phyloP scores from a whole-genome alignment of 768 basidiomycete species.

The Psilocybe tampanensis region DNA sequence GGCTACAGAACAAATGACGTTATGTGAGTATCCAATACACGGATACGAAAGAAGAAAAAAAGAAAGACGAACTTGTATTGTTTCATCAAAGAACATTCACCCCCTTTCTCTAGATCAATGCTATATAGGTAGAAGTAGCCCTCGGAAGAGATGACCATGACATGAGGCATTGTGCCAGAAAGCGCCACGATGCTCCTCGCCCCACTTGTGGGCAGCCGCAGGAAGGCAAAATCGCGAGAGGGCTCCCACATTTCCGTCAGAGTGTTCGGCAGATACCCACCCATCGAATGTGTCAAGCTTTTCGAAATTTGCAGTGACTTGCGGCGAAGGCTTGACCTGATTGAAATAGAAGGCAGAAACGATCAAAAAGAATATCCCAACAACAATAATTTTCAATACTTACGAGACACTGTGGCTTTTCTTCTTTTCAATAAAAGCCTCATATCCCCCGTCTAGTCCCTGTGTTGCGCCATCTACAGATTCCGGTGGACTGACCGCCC shows the following conservation, averaged over 20 bases:
- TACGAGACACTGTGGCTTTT: constrained; percentile 63
- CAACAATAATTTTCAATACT: too few species aligned
- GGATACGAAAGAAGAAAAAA: neutral
- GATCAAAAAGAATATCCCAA: too few species aligned
- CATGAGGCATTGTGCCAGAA: constrained; percentile 89
- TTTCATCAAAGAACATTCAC: constrained; percentile 93
- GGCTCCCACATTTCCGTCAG: constrained; percentile 98
- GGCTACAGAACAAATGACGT: constrained; percentile 15
- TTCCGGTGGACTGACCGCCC: constrained; percentile 59
- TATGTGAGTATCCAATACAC: neutral
- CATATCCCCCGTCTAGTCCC: constrained; percentile 77
- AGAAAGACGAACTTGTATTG: constrained; percentile 68
- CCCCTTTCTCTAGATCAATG: constrained; percentile 95
- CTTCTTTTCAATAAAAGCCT: constrained; percentile 81
- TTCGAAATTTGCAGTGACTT: constrained; percentile 78
- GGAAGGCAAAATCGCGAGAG: constrained; percentile 88
- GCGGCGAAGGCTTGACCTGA: constrained; percentile 57
- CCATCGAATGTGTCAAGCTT: constrained; percentile 73
- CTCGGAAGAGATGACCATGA: constrained; percentile 96
- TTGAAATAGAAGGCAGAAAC: too few species aligned
- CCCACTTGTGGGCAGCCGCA: constrained; percentile 79
- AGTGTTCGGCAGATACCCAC: constrained; percentile 85
- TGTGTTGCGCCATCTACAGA: constrained; percentile 68
- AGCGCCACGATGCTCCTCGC: constrained; percentile 87
- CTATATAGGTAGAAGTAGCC: constrained; percentile 96